Base-by-base conservation (phyloP, 164 flowering plant genomes). In the Protea cynaroides region DNA sequence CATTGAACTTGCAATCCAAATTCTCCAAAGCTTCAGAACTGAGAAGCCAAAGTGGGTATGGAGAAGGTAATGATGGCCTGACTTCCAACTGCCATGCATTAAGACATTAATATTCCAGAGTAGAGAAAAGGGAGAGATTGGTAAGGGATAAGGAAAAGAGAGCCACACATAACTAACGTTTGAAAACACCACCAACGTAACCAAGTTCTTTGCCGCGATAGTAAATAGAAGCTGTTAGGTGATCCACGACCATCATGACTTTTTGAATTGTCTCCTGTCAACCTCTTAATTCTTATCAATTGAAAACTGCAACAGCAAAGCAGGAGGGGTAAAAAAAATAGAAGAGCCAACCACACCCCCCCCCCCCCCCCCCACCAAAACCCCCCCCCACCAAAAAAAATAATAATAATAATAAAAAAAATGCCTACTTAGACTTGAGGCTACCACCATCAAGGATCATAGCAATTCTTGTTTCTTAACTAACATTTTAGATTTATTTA, bases 141-240 rank as follows among this genome's bases (percentile, higher is more conserved):
- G 25, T 54, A 63, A 50, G 81, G 73, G 93, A 89, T 89, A 86
- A 89, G 93, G 93, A 62, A 87, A 86, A 86, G 84, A 87, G 86
- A 87, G 80, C 91, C 93, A 87, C 96, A 85, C 87, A 86, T 43
- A 78, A 81, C 80, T 76, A 76, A 80, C 74, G 81, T 71, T 68
- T 67, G 72, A 77, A 76, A 72, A 66, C 47, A 10, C 55, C 68
- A 55, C 63, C 55, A 73, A 66, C 74, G 79, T 75, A 73, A 73
- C 79, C 69, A 50, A 57, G 67, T 74, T 65, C 62, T 71, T 49
- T 53, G 64, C 73, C 66, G 25, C 61, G 12, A 18, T 23, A 52
- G 58, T 7, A 43, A 55, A 62, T 56, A 61, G 55, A 29, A 29
- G 62, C 64, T 68, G 68, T 67, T 52, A 66, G 52, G 52, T 18